Conservation (phyloP, 129 eudicot genomes). For the Tagetes erecta region DNA sequence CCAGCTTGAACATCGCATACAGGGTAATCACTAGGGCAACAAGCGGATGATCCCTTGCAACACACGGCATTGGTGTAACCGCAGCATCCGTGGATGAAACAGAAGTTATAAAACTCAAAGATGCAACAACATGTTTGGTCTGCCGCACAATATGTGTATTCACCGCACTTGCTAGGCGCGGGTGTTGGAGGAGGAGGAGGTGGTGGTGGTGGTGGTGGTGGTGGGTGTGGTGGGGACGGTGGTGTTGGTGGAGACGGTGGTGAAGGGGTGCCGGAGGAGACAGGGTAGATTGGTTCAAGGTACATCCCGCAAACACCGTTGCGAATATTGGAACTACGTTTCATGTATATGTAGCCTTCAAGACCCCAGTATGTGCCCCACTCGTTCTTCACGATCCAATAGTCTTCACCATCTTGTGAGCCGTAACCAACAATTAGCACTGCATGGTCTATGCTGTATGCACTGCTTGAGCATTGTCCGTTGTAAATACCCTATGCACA, state of each 20-base stretch:
- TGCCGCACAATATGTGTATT: constrained; percentile 41
- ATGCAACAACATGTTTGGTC: constrained; percentile 62
- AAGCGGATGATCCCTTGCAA: constrained; percentile 44
- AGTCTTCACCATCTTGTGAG: constrained; percentile 46
- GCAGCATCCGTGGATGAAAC: constrained; percentile 62
- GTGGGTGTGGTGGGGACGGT: constrained; percentile 47
- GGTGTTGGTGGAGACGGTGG: constrained; percentile 43
- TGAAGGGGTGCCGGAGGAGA: constrained; percentile 28
- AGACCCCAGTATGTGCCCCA: constrained; percentile 76
- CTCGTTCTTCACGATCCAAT: constrained; percentile 71
- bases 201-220: constrained; percentile 32
- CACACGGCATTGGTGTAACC: constrained; percentile 54
- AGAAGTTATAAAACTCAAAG: constrained; percentile 39
- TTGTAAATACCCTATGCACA: background rate
- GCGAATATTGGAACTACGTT: constrained; percentile 28
- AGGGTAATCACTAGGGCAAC: constrained; percentile 68
- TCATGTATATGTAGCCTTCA: constrained; percentile 55
- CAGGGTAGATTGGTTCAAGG: constrained; percentile 56
- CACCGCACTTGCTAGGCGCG: constrained; percentile 50
- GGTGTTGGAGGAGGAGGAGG: constrained; percentile 49
- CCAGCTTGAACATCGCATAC: constrained; percentile 55
- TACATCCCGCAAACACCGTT: constrained; percentile 69
- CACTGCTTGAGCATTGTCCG: constrained; percentile 52
- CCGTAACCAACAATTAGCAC: constrained; percentile 68
- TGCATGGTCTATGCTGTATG: constrained; percentile 53